Base-by-base conservation (phyloP, 305 asterid genomes). In the Fraxinus angustifolia region DNA sequence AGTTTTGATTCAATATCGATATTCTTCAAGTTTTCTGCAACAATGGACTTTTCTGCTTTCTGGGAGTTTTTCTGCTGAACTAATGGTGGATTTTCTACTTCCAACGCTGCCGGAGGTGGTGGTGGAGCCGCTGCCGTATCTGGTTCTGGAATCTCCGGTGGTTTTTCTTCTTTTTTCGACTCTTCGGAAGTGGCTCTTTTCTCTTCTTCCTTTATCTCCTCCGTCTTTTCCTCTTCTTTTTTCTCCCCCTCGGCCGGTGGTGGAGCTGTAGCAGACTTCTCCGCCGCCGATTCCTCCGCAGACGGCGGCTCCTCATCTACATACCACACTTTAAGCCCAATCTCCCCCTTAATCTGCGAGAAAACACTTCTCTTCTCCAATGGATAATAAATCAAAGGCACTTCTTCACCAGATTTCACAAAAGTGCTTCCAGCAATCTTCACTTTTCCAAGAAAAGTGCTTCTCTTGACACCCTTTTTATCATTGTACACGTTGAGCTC, bases 271-370 rank as follows among this genome's bases (percentile, higher is more conserved):
- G 4, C 36, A 26, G 6, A 67, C 80, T 80, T 89, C 83, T 86
- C 82, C 58, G 86, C 76, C 56, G 85, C 73, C 16, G 85, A 75
- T 6, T 14, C 70, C 12, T 88, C 82, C 78, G 87, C 90, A 72
- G 89, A 86, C 1, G 90, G 87, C 16, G 87, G 74, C 42, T 82
- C 92, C 34, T 92, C 96, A 12, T 93, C 97, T 1, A 87, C 84
- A 34, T 87, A 93, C 82, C 89, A 92, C 68, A 91, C 81, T 77
- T 92, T 94, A 74, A 94, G 81, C 26, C 97, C 97, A 11, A 94
- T 89, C 88, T 94, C 98, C 0, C 98, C 98, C 79, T 93, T 94
- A 83, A 94, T 91, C 89, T 93, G 97, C 11, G 97, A 93, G 74
- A 94, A 94, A 35, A 94, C 97, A 56, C 98, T 94, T 12, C 98